These are phyloP conservation scores for Phytopythium cucurbitacearum DNA, from an alignment of 352 stramenopile species.

Conservation along the genomic window DNA sequence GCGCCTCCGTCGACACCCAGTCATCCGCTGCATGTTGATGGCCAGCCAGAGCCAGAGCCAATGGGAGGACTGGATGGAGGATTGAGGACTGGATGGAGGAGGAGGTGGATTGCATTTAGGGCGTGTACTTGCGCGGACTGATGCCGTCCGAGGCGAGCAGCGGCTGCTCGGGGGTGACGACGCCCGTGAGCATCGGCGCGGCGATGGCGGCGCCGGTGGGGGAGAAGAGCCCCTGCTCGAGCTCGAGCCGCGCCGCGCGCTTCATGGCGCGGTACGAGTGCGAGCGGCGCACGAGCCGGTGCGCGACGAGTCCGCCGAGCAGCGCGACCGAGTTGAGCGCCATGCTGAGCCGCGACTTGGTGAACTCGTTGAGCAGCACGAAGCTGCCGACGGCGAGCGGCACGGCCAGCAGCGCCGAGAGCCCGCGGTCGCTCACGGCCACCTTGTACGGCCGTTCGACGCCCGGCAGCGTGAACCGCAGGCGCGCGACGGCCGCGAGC, in stretches of 20 bases:
- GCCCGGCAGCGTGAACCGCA: conserved; percentile 73
- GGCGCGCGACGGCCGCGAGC: conserved; percentile 68
- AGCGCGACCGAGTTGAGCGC: conserved; percentile 51
- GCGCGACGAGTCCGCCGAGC: conserved; percentile 24
- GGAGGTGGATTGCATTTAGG: too few species aligned
- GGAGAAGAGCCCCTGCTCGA: conserved; percentile 5
- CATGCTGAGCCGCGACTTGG: conserved; percentile 71
- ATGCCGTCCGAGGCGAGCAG: neutral
- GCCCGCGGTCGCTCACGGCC: conserved; percentile 52
- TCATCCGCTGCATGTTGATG: too few species aligned
- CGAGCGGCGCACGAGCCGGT: conserved; percentile 40
- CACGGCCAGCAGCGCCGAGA: conserved; percentile 45
- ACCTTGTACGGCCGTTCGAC: conserved; percentile 74
- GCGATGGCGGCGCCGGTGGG: neutral
- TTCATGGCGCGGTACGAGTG: conserved; percentile 7
- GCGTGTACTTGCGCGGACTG: too few species aligned
- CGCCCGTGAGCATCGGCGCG: conserved; percentile 6
- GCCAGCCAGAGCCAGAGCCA: too few species aligned
- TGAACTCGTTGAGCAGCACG: conserved; percentile 77
- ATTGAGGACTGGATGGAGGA: too few species aligned
- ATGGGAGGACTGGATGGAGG: too few species aligned
- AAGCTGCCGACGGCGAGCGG: conserved; percentile 65
- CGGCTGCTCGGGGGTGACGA: conserved; percentile 6
- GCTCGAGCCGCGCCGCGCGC: conserved; percentile 6
- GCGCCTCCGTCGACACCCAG: too few species aligned